Base-by-base conservation (phyloP, 352 stramenopile species). In the Nothophytophthora sp. region DNA sequence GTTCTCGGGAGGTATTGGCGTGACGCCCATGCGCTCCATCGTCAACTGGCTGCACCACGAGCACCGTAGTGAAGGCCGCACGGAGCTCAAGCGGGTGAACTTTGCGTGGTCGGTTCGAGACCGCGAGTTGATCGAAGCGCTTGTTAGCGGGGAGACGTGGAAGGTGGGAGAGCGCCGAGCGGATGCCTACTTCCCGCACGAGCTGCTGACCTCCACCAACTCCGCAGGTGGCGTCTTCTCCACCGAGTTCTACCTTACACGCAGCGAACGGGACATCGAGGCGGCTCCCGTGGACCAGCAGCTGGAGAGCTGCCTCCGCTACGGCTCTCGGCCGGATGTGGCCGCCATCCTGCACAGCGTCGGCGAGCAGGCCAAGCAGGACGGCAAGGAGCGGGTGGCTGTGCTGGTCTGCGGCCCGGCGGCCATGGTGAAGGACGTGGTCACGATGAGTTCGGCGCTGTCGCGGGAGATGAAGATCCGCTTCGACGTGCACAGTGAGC, bases 51-150 rank as follows among this genome's bases (percentile, higher is more conserved):
- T 80, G 19, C 39, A 72, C 42, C 40, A 70, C 34, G 47, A 69
- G 7, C 5, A 32, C 15, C 34, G 55, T 22, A 2, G 58, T 19
- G 40, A 45, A 40, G 47, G 33, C 22, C 73, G 63, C 12, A 42
- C 35, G 0, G 35, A 22, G 8, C 16, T 82, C 13, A 29, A 77
- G 28, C 58, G 63, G 8, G 69, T 76, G 22, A 53, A 67, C 36
- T 86, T 86, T 18, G 63, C 81, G 0, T 86, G 75, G 71, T 69
- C 71, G 0, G 55, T 75, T 1, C 65, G 58, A 0, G 63, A 83
- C 12, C 63, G 55, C 0, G 66, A 69, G 5, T 57, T 76, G 40
- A 25, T 79, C 5, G 32, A 69, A 12, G 60, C 58, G 20, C 22
- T 84, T 12, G 1, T 73, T 13, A 23, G 46, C n/a, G 40, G 18